Conservation (phyloP, 2,329 filamentous ascomycete genomes). For the Calonectria naviculata region DNA sequence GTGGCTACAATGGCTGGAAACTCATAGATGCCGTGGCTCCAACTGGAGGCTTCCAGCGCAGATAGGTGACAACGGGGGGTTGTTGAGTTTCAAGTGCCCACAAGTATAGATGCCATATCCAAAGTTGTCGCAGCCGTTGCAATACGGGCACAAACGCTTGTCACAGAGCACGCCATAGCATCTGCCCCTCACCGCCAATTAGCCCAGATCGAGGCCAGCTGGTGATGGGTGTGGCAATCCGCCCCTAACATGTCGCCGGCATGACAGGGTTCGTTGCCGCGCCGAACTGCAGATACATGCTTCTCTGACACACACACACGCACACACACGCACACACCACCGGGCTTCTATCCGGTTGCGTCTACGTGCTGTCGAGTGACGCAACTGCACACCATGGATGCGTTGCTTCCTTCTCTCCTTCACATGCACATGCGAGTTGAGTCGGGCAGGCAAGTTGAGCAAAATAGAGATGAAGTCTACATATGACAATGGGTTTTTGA, state of each 20-base stretch:
- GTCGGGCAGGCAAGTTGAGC: conserved; percentile 4
- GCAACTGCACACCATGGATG: background rate
- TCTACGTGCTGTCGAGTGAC: conserved; percentile 1
- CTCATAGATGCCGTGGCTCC: conserved; percentile 9
- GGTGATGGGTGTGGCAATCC: conserved; percentile 24
- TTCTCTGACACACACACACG: conserved; percentile 11
- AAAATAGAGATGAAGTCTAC: conserved; percentile 29
- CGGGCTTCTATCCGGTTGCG: conserved; percentile 24
- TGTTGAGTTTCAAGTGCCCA: conserved; percentile 1
- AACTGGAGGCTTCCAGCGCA: background rate
- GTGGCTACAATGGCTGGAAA: background rate
- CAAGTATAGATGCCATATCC: background rate
- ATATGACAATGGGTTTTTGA: conserved; percentile 36
- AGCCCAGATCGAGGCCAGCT: conserved; percentile 20
- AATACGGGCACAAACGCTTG: background rate
- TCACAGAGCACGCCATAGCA: conserved; percentile 18
- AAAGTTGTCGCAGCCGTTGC: background rate
- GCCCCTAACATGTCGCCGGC: conserved; percentile 14
- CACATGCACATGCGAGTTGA: conserved; percentile 10
- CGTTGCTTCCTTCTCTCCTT: background rate
- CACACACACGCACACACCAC: no score
- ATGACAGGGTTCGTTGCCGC: conserved; percentile 10
- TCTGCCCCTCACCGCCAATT: conserved; percentile 25
- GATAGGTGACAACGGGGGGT: background rate
- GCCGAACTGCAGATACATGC: conserved; percentile 21